Base-by-base conservation (phyloP, 805 yeast species). In the Wickerhamiella cacticola region DNA sequence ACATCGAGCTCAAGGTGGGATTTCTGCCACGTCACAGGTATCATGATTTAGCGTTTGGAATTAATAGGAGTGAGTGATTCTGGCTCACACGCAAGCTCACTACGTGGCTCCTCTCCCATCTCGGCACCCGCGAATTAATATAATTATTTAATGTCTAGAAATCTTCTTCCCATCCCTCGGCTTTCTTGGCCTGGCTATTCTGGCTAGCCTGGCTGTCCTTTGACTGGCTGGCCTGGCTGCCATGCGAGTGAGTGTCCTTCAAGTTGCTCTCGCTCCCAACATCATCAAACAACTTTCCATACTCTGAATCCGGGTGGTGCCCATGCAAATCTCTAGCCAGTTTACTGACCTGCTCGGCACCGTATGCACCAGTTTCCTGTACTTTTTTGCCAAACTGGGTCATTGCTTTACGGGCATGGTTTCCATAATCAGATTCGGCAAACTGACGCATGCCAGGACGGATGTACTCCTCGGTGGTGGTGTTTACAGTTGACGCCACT, bases 311-410 rank as follows among this genome's bases (percentile, higher is more conserved):
- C 18, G 41, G 48, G 4, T 48, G 42, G 47, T 34, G 50, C 10
- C 19, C 50, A 49, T 46, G 39, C 13, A 44, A 4, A n/a, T 60
- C 66, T 23, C 59, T 56, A 2, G 86, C 79, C 59, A 79, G 77
- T 15, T 69, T 68, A 52, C 70, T 72, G 57, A 76, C 72, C n/a
- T 80, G 78, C 53, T 79, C 81, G 47, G 77, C 78, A 23, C 94
- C 84, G 55, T 76, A 78, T 51, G 70, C 74, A 28, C 94, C 82
- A 0, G 96, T 85, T 55, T 87, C 94, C 62, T 83, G 94, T 68
- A 89, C 82, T 60, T 79, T 86, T 61, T 84, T 94, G 42, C 96
- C 96, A 68, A 89, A 92, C 69, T 92, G 96, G 50, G 85, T 80
- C 75, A 94, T 84, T n/a, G 97, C 97, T 56, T 86, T 76, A 53